Percentiles rank a stretch among this genome's conserved stretches.
phyloP scores from a whole-genome alignment of 2,329 filamentous ascomycete genomes.

The Lachnellula arida region DNA sequence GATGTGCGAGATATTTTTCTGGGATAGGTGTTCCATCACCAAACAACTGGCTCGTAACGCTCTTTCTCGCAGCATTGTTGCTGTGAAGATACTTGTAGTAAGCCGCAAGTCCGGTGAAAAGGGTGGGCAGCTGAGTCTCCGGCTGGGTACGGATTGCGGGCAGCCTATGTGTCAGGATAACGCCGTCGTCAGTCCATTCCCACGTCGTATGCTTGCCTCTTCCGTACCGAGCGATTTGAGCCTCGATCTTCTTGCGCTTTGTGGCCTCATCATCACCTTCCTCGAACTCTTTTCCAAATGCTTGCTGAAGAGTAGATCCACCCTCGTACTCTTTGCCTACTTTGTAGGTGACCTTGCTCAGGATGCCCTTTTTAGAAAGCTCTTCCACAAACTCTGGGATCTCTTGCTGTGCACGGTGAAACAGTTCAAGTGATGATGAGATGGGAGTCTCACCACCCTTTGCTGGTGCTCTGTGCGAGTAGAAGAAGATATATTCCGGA shows the following conservation, averaged over 20 bases:
- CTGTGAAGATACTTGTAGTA: conserved; percentile 14
- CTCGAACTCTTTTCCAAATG: conserved; percentile 44
- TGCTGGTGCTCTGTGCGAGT: conserved; percentile 30
- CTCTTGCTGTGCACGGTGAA: conserved; percentile 40
- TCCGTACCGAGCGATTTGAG: conserved; percentile 40
- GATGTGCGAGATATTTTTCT: conserved; percentile 38
- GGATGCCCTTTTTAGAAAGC: conserved; percentile 41
- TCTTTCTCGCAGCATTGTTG: conserved; percentile 28
- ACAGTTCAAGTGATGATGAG: conserved; percentile 44
- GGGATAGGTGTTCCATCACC: conserved; percentile 45
- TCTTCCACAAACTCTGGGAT: conserved; percentile 43
- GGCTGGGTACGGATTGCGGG: conserved; percentile 45
- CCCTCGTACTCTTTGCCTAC: conserved; percentile 40
- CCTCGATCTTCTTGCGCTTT: conserved; percentile 40
- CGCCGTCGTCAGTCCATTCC: conserved; percentile 42
- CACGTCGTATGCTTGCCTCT: conserved; percentile 39
- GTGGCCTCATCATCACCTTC: conserved; percentile 41
- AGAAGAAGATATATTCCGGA: conserved; percentile 49
- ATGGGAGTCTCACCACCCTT: conserved; percentile 41
- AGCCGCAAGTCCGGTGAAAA: neutral
- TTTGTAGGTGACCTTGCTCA: conserved; percentile 40
- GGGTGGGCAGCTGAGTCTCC: conserved; percentile 27
- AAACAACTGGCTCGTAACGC: conserved; percentile 38
- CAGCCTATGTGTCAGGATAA: conserved; percentile 41
- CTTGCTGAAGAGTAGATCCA: conserved; percentile 41